Evolutionary conservation across 2,329 filamentous ascomycete genomes (phyloP), one percentile per base, ranked within the genome.

Genomic region (Ambrosiella cleistominuta): DNA sequence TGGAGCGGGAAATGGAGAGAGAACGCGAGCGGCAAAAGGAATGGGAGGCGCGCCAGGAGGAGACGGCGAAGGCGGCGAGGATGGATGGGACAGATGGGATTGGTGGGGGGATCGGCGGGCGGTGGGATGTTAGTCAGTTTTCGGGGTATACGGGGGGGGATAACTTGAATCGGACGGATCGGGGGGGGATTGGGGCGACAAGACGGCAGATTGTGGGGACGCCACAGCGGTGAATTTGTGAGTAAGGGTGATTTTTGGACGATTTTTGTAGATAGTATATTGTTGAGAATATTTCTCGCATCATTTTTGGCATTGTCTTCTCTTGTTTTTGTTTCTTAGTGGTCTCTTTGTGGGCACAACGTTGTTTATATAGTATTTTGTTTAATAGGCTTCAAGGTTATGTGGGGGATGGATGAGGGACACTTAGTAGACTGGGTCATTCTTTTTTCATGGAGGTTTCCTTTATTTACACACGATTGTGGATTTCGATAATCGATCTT

Each of bases 1-100:
- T 89, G 1, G 86, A 89, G 70, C 79, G 83, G 36, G 86, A 90
- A 69, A 88, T 89, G 83, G 85, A 90, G 68, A 74, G 84, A 66
- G 86, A 90, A 69, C 75, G 86, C 7, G 80, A 88, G 70, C 75
- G 85, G 12, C 86, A 90, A 70, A 77, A 75, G 58, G 86, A 90
- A 67, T 90, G 87, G 87, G 86, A 93, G 68, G 80, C 86, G 62
- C 74, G 80, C 1, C 87, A 91, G 69, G 74, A 80, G 65, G 80
- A 79, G 63, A 78, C 80, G 15, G 77, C 79, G 19, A 75, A 75
- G 58, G 75, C 78, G 0, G 72, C 74, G 5, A 74, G 73, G 39
- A 72, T 76, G 1, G 75, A 74, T 8, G 75, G 74, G 13, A 75
- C 78, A 12, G 81, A 84, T 27, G 83, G 83, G 0, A 78, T 80